These are phyloP conservation scores for Chlorella sp. DNA, from an alignment of 139 green algal species.

Conservation along the genomic window DNA sequence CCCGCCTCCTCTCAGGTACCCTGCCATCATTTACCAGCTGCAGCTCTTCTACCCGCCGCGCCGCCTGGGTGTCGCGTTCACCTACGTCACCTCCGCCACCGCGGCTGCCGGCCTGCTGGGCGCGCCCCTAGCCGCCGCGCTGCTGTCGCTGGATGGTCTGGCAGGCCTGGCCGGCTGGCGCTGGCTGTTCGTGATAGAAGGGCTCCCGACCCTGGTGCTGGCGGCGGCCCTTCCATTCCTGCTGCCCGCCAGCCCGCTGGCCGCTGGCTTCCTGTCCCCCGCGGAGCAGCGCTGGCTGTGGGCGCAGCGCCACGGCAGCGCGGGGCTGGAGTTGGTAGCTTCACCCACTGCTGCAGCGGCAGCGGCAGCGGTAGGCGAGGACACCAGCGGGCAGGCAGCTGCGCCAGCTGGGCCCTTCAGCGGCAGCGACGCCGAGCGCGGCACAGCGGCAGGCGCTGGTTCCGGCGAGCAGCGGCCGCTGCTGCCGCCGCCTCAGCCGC, in stretches of 20 bases:
- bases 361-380: background rate
- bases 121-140: constrained; percentile 2
- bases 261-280: background rate
- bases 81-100: constrained; percentile 21
- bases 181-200: constrained; percentile 36
- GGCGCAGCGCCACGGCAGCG: background rate
- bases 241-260: constrained; percentile 22
- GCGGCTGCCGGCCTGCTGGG: constrained; percentile 13
- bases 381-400: background rate
- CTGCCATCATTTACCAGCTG: constrained; percentile 37
- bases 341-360: background rate
- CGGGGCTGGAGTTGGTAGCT: constrained; percentile 8
- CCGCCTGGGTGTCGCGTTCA: constrained; percentile 31
- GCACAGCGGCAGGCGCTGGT: too few species aligned
- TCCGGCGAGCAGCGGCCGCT: too few species aligned
- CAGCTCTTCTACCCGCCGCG: constrained; percentile 28
- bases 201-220: constrained; percentile 2
- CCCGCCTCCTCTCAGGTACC: background rate
- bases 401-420: background rate
- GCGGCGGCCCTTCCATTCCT: background rate
- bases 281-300: constrained; percentile 24
- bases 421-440: too few species aligned
- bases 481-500: too few species aligned
- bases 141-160: constrained; percentile 10
- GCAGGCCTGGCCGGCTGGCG: constrained; percentile 21